Percentiles rank a stretch among this genome's conserved stretches.
Evolutionary conservation across 176 grass and related monocot species (phyloP).

Genomic region (Ananas comosus): DNA sequence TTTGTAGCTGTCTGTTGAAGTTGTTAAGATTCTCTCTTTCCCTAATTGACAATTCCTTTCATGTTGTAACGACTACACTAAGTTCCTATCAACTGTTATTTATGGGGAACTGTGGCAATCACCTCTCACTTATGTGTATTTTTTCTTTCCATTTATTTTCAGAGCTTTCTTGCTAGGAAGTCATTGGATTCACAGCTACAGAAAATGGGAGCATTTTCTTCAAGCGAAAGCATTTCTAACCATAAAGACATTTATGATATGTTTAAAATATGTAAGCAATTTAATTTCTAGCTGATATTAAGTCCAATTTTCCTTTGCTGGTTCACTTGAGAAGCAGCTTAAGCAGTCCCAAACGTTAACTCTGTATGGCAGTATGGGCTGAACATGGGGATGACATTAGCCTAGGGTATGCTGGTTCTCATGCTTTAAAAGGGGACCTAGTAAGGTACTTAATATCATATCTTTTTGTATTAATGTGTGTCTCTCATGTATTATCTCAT

Average conservation of each 20-base stretch:
- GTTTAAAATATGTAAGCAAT: conserved; percentile 77
- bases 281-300: conserved; percentile 14
- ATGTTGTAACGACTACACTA: no score
- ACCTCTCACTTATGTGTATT: not conserved
- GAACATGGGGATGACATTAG: conserved; percentile 95
- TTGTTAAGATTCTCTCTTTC: no score
- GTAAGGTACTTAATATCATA: conserved; percentile 52
- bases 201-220: conserved; percentile 54
- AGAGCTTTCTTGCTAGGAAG: conserved; percentile 89
- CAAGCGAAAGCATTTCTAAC: conserved; percentile 63
- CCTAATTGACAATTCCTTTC: no score
- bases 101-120: no score
- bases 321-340: conserved; percentile 2
- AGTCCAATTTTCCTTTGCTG: not conserved
- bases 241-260: conserved; percentile 49
- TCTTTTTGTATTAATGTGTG: not conserved
- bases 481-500: conserved; percentile 9
- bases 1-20: no score
- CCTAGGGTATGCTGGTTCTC: conserved; percentile 91
- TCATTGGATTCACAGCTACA: conserved; percentile 72
- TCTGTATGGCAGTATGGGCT: conserved; percentile 64
- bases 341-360: not conserved
- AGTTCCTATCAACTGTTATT: no score
- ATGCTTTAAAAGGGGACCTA: conserved; percentile 87
- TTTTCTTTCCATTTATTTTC: not conserved